Evolutionary conservation across 768 basidiomycete genomes (phyloP).

Genomic region (Lactifluus rugatus): DNA sequence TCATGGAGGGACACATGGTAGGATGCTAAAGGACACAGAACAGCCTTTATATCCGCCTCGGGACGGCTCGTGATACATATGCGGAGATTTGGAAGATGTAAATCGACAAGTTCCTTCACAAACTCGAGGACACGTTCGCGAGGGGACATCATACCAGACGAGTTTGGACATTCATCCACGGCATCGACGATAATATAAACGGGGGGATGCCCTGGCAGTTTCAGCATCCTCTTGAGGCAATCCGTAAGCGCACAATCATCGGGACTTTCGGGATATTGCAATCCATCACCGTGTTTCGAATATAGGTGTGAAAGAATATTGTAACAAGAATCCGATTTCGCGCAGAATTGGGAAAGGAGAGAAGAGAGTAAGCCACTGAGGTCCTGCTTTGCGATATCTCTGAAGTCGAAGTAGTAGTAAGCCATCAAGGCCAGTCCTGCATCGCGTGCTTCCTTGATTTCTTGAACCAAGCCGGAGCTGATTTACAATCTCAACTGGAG

Average conservation of each 20-base stretch:
- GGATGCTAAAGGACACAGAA: not conserved
- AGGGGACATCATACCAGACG: not conserved
- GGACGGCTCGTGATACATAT: not conserved
- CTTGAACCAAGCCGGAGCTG: not conserved
- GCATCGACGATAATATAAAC: not conserved
- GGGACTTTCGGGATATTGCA: not conserved
- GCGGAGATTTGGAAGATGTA: not conserved
- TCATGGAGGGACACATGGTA: not conserved
- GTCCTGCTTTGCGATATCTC: not conserved
- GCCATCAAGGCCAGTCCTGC: not conserved
- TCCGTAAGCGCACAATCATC: not conserved
- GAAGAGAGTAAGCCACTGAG: not conserved
- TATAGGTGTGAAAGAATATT: not conserved
- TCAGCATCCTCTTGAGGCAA: not conserved
- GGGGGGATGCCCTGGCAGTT: not conserved
- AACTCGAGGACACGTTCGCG: not conserved
- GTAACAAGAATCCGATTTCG: not conserved
- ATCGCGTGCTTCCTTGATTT: not conserved
- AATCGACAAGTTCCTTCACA: not conserved
- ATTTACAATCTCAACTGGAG: not conserved
- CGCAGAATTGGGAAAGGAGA: not conserved
- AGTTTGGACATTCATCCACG: slow-evolving; percentile 1
- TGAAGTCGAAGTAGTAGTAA: not conserved
- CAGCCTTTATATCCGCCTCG: not conserved
- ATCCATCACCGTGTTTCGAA: not conserved